Base-by-base conservation (phyloP, 2,329 filamentous ascomycete species). In the Fusarium anguioides region DNA sequence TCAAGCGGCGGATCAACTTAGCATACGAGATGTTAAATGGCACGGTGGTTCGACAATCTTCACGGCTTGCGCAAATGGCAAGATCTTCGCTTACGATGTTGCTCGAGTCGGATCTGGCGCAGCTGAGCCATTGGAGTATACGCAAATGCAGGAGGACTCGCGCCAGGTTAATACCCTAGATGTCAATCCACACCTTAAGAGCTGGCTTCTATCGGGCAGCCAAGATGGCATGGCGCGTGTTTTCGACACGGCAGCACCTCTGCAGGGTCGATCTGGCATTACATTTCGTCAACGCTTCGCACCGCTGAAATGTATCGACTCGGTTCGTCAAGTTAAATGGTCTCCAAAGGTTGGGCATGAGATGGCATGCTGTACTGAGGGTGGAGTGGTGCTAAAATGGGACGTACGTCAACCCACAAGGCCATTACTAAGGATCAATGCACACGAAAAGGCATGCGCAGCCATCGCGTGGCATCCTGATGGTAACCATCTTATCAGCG, bases 401-500 rank as follows among this genome's bases (percentile, higher is more conserved):
- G 88, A 90, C 74, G 81, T 88, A 6, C 82, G 87, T 8, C 87
- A 86, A 69, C 70, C 82, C 8, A 77, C 75, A 17, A 80, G 82
- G 11, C 87, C 87, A 3, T 70, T 88, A 14, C 73, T 90, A 46
- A 83, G 85, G 66, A 86, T 90, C 69, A 85, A 86, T 27, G 88
- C 86, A 0, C 88, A 90, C 70, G 85, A 88, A 56, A 87, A 85
- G 64, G 81, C 85, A 1, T 87, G 86, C 70, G 81, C 84, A 4
- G 82, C 86, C 1, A 86, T 90, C 40, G 83, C 86, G 5, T 91
- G 89, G 89, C 89, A 91, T 67, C 86, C 87, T 0, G 89, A 91
- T 71, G 89, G 89, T 15, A 82, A 84, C n/a, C 87, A 91, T 69
- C 77, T 91, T 12, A 82, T 89, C 46, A 91, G 87, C 64, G 87